phyloP scores from a whole-genome alignment of 2,329 filamentous ascomycete genomes.

The Neofusicoccum ribis region DNA sequence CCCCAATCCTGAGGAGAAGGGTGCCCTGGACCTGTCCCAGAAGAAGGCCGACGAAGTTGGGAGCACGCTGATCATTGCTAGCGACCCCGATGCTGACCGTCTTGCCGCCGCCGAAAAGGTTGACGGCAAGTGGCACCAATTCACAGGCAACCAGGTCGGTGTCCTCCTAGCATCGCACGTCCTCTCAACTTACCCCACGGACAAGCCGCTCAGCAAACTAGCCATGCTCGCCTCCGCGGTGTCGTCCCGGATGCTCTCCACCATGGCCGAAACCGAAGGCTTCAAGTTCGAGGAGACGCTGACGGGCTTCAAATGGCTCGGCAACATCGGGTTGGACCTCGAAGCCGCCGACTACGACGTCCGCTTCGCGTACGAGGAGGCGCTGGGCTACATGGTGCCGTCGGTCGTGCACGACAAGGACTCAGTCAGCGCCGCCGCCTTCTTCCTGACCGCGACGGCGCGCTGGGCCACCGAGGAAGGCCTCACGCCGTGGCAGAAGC shows the following conservation, averaged over 20 bases:
- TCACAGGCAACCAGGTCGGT: constrained; percentile 67
- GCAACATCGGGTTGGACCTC: constrained; percentile 59
- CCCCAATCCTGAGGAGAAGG: constrained; percentile 66
- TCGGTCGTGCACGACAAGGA: constrained; percentile 65
- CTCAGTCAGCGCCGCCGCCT: constrained; percentile 60
- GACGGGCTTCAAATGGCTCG: constrained; percentile 70
- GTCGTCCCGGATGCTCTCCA: constrained; percentile 62
- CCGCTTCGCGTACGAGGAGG: constrained; percentile 64
- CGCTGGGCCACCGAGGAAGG: constrained; percentile 52
- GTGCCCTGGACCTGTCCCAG: constrained; percentile 61
- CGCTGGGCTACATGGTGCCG: constrained; percentile 67
- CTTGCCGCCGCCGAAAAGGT: constrained; percentile 63
- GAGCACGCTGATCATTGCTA: constrained; percentile 58
- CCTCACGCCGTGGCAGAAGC: constrained; percentile 58
- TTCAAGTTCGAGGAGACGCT: constrained; percentile 62
- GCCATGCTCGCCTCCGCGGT: constrained; percentile 65
- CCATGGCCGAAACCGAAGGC: constrained; percentile 56
- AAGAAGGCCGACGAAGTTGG: constrained; percentile 51
- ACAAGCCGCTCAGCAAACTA: constrained; percentile 42
- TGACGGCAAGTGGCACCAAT: constrained; percentile 57
- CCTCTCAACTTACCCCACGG: constrained; percentile 47
- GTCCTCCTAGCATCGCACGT: constrained; percentile 60
- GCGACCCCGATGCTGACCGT: constrained; percentile 66
- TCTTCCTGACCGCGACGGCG: constrained; percentile 58
- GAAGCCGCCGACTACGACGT: constrained; percentile 51